Evolutionary conservation across 345 rosid species (phyloP), one percentile per base, ranked within the genome.

Genomic region (Corchorus olitorius): DNA sequence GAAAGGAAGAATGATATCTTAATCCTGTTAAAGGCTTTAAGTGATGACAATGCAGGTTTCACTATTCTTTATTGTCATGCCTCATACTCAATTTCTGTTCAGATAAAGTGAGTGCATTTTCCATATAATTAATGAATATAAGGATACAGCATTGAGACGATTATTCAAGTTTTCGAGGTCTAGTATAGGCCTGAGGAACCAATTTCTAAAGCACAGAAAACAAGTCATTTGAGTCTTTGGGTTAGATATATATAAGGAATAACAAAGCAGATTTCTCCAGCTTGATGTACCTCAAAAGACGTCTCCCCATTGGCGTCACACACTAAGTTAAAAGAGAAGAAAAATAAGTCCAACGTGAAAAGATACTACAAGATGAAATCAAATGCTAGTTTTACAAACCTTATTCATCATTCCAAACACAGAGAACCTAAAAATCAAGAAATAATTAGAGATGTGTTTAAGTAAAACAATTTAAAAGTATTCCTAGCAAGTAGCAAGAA

Each of bases 341-440:
- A 72, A 71, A 66, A 70, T 84, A 74, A 86, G 83, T 80, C 68
- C 79, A 75, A 48, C 69, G 65, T 70, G 76, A 80, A 56, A 70
- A 75, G 68, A 81, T 68, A 65, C 17, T 27, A 79, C 27, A 76
- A 77, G 65, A 66, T 71, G 76, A 79, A 69, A 53, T 39, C 76
- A 70, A 35, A 74, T 35, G 74, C 27, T 17, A 70, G 75, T 65
- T 81, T 79, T 53, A 56, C 91, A 77, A 79, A 95, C 97, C 99
- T 93, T 93, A 79, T 93, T 95, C 97, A 95, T 90, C 93, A 93
- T 86, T 74, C 99, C 99, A 83, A 93, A 95, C 74, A 95, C 97
- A 15, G 98, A 93, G 88, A 96, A 93, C 88, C 99, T 96, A 90
- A 82, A 85, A 59, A 53, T 66, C 60, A 79, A 80, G 75, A 76